These are phyloP conservation scores for Aspergillus brunneoviolaceus DNA, from an alignment of 2,329 filamentous ascomycete genomes.

Conservation along the genomic window DNA sequence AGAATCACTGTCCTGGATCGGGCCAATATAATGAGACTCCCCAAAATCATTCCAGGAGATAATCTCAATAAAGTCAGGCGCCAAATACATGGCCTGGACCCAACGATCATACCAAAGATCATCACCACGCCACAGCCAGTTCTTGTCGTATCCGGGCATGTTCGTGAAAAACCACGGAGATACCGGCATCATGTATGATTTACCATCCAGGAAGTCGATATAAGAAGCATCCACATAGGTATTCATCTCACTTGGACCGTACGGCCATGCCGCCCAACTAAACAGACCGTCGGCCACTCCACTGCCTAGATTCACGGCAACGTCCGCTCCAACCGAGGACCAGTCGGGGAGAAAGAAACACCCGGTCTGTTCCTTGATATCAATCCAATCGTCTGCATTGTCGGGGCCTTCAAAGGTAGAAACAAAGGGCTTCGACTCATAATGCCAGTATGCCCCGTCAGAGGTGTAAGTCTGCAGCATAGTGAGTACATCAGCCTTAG, in stretches of 20 bases:
- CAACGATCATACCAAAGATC: constrained; percentile 61
- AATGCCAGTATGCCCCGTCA: constrained; percentile 25
- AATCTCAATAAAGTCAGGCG: constrained; percentile 55
- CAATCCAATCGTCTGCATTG: constrained; percentile 45
- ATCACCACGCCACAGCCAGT: constrained; percentile 63
- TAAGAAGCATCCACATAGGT: constrained; percentile 40
- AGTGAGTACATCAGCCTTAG: constrained; percentile 21
- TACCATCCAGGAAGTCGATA: constrained; percentile 34
- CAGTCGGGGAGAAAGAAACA: constrained; percentile 51
- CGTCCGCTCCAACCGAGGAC: constrained; percentile 36
- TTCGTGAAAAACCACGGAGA: constrained; percentile 60
- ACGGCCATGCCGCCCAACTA: constrained; percentile 47
- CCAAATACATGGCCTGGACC: constrained; percentile 51
- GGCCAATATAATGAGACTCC: constrained; percentile 59
- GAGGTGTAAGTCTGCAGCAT: constrained; percentile 27
- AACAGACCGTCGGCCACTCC: constrained; percentile 40
- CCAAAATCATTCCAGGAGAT: constrained; percentile 63
- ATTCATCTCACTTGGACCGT: constrained; percentile 37
- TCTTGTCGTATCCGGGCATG: constrained; percentile 56
- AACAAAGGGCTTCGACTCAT: constrained; percentile 33
- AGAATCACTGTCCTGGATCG: constrained; percentile 17
- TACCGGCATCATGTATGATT: constrained; percentile 54
- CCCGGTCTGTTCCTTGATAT: constrained; percentile 41
- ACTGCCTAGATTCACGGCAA: constrained; percentile 24
- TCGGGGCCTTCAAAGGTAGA: constrained; percentile 48